phyloP scores from a whole-genome alignment of 306 rosid species.

The Vigna reflexopilosa region DNA sequence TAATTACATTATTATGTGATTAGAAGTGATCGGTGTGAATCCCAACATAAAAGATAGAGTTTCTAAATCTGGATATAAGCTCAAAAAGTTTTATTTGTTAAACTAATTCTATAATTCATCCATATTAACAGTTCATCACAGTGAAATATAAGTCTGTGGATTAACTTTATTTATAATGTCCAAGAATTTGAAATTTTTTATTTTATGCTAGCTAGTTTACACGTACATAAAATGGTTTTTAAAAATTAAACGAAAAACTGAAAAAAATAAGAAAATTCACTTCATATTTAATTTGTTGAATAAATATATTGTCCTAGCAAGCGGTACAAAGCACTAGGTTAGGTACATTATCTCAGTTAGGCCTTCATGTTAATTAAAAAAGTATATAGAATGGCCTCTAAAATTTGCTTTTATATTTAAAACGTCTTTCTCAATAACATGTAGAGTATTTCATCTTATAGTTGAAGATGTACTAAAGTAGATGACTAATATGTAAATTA shows the following conservation, averaged over 20 bases:
- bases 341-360: background rate
- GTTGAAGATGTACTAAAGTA: background rate
- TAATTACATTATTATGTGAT: background rate
- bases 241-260: background rate
- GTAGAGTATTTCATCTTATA: background rate
- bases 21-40: background rate
- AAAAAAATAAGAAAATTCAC: background rate
- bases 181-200: background rate
- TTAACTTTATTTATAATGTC: background rate
- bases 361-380: background rate
- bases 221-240: background rate
- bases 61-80: background rate
- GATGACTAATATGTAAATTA: constrained; percentile 3
- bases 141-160: background rate
- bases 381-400: background rate
- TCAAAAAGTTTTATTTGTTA: background rate
- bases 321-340: background rate
- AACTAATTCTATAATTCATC: background rate
- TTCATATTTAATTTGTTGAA: background rate
- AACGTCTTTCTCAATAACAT: background rate
- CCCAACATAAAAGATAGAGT: background rate
- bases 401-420: background rate
- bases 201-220: background rate
- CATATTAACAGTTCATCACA: background rate
- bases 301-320: background rate